A percentile compares a stretch with the other conserved stretches of the same genome.
These are phyloP conservation scores for Starmerella roubikii DNA, from an alignment of 805 yeast genomes.

Conservation along the genomic window DNA sequence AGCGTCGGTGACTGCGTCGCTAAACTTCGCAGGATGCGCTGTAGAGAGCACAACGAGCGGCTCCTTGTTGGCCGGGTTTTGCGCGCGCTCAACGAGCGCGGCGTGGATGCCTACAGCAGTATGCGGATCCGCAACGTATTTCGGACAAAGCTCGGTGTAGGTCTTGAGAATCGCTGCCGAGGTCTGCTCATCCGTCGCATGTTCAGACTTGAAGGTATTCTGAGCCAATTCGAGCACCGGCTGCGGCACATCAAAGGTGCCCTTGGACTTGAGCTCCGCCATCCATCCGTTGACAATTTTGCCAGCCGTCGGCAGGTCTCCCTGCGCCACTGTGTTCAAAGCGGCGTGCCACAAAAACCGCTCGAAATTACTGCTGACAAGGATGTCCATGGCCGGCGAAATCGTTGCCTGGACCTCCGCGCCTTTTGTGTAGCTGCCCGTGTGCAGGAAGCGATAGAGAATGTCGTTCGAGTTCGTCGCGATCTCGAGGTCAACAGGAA, in stretches of 20 bases:
- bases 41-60: constrained; percentile 72
- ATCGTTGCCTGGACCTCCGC: constrained; percentile 67
- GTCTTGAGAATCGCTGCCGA: constrained; percentile 59
- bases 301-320: constrained; percentile 59
- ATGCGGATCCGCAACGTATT: constrained; percentile 90
- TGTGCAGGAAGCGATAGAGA: constrained; percentile 76
- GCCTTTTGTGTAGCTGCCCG: constrained; percentile 72
- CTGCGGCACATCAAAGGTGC: constrained; percentile 59
- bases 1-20: constrained; percentile 86
- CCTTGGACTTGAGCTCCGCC: constrained; percentile 57
- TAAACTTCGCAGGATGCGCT: constrained; percentile 98
- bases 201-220: constrained; percentile 58
- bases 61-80: constrained; percentile 21
- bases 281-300: constrained; percentile 59
- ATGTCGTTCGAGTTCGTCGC: constrained; percentile 96
- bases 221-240: constrained; percentile 54
- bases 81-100: constrained; percentile 41
- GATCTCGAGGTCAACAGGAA: constrained; percentile 77
- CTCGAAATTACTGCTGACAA: constrained; percentile 90
- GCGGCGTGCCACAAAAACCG: constrained; percentile 91
- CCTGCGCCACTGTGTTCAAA: constrained; percentile 46
- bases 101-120: constrained; percentile 89
- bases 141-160: constrained; percentile 42
- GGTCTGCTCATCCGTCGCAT: constrained; percentile 69
- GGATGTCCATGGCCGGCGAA: constrained; percentile 98